phyloP scores from a whole-genome alignment of 176 grass and related monocot species.

The Aegilops umbellulata region DNA sequence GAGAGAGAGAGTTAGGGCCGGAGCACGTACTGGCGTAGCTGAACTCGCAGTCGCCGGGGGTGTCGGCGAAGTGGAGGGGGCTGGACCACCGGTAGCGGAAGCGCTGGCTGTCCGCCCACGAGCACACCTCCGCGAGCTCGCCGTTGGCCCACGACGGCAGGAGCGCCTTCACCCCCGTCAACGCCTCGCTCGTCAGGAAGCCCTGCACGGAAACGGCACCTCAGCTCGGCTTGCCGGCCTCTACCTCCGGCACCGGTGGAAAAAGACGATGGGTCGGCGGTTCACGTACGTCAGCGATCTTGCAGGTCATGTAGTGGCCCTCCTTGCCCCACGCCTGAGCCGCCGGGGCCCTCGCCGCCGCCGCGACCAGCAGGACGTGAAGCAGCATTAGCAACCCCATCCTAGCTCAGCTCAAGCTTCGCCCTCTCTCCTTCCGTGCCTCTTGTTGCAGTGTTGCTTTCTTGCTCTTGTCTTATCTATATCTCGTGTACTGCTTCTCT shows the following conservation, averaged over 20 bases:
- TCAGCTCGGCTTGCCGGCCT: too few species aligned
- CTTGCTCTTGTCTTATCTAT: neutral
- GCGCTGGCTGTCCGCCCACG: slow-evolving; percentile 56
- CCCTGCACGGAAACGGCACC: neutral
- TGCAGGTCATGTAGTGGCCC: slow-evolving; percentile 77
- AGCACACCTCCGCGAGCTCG: slow-evolving; percentile 56
- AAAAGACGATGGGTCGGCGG: too few species aligned
- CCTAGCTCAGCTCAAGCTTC: neutral
- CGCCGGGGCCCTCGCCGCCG: slow-evolving; percentile 17
- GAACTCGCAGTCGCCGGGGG: slow-evolving; percentile 55
- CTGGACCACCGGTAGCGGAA: slow-evolving; percentile 64
- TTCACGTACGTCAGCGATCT: slow-evolving; percentile 55
- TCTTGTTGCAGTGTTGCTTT: neutral
- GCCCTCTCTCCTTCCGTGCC: neutral
- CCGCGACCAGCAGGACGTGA: slow-evolving; percentile 4
- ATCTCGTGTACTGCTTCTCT: neutral
- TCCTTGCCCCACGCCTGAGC: slow-evolving; percentile 59
- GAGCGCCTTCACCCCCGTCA: slow-evolving; percentile 41
- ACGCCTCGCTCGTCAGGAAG: slow-evolving; percentile 47
- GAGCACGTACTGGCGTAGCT: slow-evolving; percentile 47
- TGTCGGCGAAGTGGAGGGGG: slow-evolving; percentile 58
- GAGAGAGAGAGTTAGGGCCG: neutral
- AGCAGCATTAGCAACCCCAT: slow-evolving; percentile 25
- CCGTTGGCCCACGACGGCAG: slow-evolving; percentile 53
- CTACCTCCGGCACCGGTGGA: too few species aligned